Base-by-base conservation (phyloP, 768 basidiomycete genomes). In the Boletus rufocinnamomeus region DNA sequence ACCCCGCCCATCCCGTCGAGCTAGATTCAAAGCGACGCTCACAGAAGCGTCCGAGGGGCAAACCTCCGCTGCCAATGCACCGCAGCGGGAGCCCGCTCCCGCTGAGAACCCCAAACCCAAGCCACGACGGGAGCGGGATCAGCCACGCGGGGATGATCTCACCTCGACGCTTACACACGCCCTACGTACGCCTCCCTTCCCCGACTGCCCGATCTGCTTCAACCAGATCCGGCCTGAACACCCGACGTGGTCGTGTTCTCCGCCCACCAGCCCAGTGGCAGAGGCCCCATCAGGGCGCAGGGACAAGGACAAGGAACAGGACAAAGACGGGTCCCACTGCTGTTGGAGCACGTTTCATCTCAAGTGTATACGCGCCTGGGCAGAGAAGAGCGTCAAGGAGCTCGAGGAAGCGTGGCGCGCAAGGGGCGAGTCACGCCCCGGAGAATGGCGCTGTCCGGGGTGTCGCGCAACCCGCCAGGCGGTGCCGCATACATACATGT, bases 271-370 rank as follows among this genome's bases (percentile, higher is more conserved):
- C 32, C 14, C 52, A 17, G 53, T 21, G 13, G 17, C 19, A 23
- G 55, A 28, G 13, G 14, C 27, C 32, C 41, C 1, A 14, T 16
- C 38, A 4, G 28, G 17, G 46, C 62, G 47, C 56, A 57, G 69
- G 63, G 59, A 54, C 52, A 61, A 63, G 35, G 32, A 23, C 1
- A 21, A 6, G 3, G n/a, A n/a, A n/a, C n/a, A n/a, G n/a, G 61
- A 67, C 40, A 30, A 6, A 2, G 63, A 65, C 28, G 72, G 62
- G 8, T 73, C 77, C 7, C 86, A 86, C 58, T 91, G 85, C 65
- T 98, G 96, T 67, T 96, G 91, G 86, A 91, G 85, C 13, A 86
- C 91, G 0, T 95, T 97, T 67, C 96, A 98, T 74, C 77, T 96
- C 25, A 88, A 87, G 64, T 98, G 96, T 66, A 90, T 98, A 63